Evolutionary conservation across 768 basidiomycete genomes (phyloP), one percentile per base, ranked within the genome.

Genomic region (Suillus occidentalis): DNA sequence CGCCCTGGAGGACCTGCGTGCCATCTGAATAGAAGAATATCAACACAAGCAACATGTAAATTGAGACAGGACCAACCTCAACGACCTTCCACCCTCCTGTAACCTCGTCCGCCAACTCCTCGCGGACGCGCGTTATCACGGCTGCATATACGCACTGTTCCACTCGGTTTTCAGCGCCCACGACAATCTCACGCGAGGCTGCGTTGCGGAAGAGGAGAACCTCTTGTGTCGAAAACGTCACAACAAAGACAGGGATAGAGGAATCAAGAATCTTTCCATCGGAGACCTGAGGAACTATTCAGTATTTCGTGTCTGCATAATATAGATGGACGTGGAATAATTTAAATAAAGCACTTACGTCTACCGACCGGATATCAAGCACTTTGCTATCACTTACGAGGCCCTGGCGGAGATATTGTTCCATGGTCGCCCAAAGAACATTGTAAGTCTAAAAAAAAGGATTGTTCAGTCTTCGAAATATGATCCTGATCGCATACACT

Each of bases 31-130:
- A 34, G 7, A 66, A 13, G n/a, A 22, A 57, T n/a, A 53, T 20
- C 37, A 36, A 16, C 45, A 40, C 22, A 18, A 62, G 40, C 28
- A 7, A 40, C 2, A 28, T 49, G 56, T 28, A 31, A 47, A 28
- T 18, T 20, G 28, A n/a, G 39, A 59, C 16, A 5, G 16, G 40
- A 79, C 86, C 60, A 73, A 95, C 95, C 89, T 99, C 97, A 34
- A 98, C 85, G 61, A 99, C 87, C 78, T 98, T 99, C 97, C 97
- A 99, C 14, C 97, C 97, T 50, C 94, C 95, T 0, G 97, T 99
- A 53, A 97, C 82, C 75, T 95, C 93, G 74, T 99, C 92, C 36
- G 88, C 88, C 67, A 98, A 80, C 73, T 98, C 94, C 70, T 90
- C 90, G 72, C 93, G 89, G 37, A 94, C 79, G 34, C 96, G 87